These are phyloP conservation scores for Xylaria sp. DNA, from an alignment of 2,329 filamentous ascomycete species.

Conservation along the genomic window DNA sequence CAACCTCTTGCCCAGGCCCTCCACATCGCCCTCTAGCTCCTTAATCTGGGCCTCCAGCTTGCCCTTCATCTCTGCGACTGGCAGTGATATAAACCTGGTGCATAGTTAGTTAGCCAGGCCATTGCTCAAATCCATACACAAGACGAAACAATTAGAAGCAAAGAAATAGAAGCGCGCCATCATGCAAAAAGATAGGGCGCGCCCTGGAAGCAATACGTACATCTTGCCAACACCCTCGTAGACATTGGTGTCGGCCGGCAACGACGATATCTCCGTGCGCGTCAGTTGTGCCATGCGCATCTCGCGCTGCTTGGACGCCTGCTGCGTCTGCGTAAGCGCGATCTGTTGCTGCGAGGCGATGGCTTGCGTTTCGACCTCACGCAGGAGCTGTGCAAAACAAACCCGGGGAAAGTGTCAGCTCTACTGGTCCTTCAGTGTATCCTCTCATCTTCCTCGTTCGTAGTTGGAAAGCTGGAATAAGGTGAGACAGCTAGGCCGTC, in stretches of 20 bases:
- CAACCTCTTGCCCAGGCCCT: slow-evolving; percentile 86
- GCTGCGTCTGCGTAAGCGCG: slow-evolving; percentile 83
- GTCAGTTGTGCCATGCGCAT: slow-evolving; percentile 90
- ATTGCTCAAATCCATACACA: no score
- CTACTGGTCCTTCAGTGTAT: not conserved
- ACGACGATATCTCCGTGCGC: slow-evolving; percentile 79
- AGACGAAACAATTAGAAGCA: no score
- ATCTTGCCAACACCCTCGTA: slow-evolving; percentile 99
- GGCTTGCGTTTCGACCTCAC: slow-evolving; percentile 93
- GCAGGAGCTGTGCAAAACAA: slow-evolving; percentile 73
- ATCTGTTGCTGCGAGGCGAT: slow-evolving; percentile 92
- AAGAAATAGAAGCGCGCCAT: no score
- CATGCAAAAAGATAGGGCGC: no score
- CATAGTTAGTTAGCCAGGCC: slow-evolving; percentile 11
- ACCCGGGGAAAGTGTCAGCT: slow-evolving; percentile 21
- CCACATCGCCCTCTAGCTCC: slow-evolving; percentile 80
- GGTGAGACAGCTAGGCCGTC: not conserved
- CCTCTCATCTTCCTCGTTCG: not conserved
- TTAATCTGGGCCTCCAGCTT: slow-evolving; percentile 81
- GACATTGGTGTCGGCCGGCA: slow-evolving; percentile 80
- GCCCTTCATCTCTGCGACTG: slow-evolving; percentile 76
- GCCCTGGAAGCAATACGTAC: slow-evolving; percentile 66
- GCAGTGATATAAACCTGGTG: slow-evolving; percentile 85
- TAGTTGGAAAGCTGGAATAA: not conserved
- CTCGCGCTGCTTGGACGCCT: slow-evolving; percentile 86